Evolutionary conservation across 768 basidiomycete species (phyloP).

Genomic region (Amanita polypyramis): DNA sequence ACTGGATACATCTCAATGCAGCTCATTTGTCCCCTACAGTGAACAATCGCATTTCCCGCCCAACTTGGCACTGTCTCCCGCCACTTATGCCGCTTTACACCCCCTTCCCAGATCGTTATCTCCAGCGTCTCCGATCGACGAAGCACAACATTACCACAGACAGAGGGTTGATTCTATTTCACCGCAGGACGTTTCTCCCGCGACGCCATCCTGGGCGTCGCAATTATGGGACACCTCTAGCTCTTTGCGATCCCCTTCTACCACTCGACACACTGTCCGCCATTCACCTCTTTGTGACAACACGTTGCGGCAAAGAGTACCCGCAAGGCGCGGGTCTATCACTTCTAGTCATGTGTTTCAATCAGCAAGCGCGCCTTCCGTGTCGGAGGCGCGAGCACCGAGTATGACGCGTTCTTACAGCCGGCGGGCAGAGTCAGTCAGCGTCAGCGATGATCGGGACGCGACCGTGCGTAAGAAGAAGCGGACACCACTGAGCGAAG

Average conservation of each 20-base stretch:
- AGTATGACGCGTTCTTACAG: slow-evolving; percentile 50
- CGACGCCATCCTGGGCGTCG: slow-evolving; percentile 54
- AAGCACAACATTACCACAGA: slow-evolving; percentile 24
- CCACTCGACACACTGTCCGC: slow-evolving; percentile 31
- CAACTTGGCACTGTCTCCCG: slow-evolving; percentile 46
- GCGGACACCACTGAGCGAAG: slow-evolving; percentile 28
- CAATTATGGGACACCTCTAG: slow-evolving; percentile 53
- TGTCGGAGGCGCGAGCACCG: slow-evolving; percentile 34
- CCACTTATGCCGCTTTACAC: slow-evolving; percentile 49
- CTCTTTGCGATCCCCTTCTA: slow-evolving; percentile 33
- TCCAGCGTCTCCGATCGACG: slow-evolving; percentile 43
- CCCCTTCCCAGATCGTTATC: slow-evolving; percentile 54
- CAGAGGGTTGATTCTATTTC: slow-evolving; percentile 46
- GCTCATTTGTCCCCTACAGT: slow-evolving; percentile 39
- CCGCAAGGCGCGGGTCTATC: slow-evolving; percentile 36
- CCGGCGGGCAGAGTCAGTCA: slow-evolving; percentile 57
- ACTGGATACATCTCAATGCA: slow-evolving; percentile 28
- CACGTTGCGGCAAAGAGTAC: slow-evolving; percentile 29
- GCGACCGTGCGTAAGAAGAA: slow-evolving; percentile 64
- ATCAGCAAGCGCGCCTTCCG: slow-evolving; percentile 62
- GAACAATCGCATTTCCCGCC: slow-evolving; percentile 37
- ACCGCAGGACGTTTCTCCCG: slow-evolving; percentile 48
- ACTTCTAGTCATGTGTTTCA: slow-evolving; percentile 48
- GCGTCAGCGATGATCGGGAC: slow-evolving; percentile 52
- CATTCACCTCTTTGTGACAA: slow-evolving; percentile 37